Evolutionary conservation across 75 land plant species (phyloP).

Genomic region (Sequoiadendron giganteum): DNA sequence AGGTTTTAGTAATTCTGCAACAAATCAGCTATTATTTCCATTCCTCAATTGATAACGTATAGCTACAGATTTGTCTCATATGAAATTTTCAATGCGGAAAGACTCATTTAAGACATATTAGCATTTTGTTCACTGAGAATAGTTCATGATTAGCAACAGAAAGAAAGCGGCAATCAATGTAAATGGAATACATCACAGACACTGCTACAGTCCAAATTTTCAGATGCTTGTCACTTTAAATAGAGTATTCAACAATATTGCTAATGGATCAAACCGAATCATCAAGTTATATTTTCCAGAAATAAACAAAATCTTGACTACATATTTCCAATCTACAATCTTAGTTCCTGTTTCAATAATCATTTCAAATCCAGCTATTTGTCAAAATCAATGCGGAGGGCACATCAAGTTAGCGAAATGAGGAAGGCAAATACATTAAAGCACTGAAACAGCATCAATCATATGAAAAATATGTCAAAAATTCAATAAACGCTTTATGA

Average conservation of each 20-base stretch:
- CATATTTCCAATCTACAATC: neutral
- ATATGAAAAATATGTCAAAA: neutral
- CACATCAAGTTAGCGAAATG: neutral
- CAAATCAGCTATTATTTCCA: neutral
- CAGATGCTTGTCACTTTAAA: neutral
- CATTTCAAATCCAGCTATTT: neutral
- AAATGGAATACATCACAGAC: neutral
- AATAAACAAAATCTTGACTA: neutral
- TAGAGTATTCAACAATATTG: neutral
- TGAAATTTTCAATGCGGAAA: neutral
- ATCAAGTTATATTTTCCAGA: neutral
- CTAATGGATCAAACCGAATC: neutral
- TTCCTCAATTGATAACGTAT: neutral
- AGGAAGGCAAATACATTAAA: neutral
- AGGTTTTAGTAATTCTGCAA: neutral
- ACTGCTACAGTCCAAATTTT: neutral
- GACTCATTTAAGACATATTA: neutral
- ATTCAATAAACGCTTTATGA: neutral
- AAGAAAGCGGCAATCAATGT: neutral
- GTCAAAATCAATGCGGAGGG: neutral
- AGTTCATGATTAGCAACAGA: neutral
- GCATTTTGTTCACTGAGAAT: neutral
- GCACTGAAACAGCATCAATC: neutral
- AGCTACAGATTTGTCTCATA: neutral
- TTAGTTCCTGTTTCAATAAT: neutral